Base-by-base conservation (phyloP, 2,329 filamentous ascomycete species). In the Nemania sp. region DNA sequence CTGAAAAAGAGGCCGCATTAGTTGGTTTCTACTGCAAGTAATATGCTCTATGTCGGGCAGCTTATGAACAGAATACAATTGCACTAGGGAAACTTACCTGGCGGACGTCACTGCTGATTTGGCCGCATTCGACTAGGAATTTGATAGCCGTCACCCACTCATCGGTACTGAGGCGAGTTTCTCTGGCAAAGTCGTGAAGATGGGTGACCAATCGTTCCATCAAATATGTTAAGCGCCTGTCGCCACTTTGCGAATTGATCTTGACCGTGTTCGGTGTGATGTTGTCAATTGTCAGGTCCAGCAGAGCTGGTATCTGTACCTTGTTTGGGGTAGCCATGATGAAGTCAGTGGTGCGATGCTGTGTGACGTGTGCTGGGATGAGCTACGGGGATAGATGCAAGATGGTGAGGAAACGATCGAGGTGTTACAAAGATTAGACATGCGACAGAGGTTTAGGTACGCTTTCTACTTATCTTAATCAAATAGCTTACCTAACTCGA, bases 151-250 rank as follows among this genome's bases (percentile, higher is more conserved):
- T 82, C 89, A 92, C 92, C 93, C 92, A 95, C 82, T 96, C 93
- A 2, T 88, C 84, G 3, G 90, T 92, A 77, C 89, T 92, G 38
- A 95, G 84, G 32, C 92, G 84, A 1, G 92, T 94, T 79, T 95
- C 93, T 62, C 92, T 86, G 5, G 92, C 91, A 77, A 94, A 95
- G 81, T 94, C 92, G 80, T 96, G 93, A 1, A 95, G 82, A 79
- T 96, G 92, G 13, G 88, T 87, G 55, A 94, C 91, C 15, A 94
- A 85, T 20, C 91, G 85, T 73, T 92, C 88, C 77, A 95, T 86
- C 53, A 96, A 79, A 77, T 92, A 94, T 70, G 88, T 90, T 69
- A 93, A 81, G 22, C 93, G 87, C 24, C 85, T 82, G 74, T 93
- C 85, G 10, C 83, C 77, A 74, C 88, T 88, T 82, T 90, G 87